Evolutionary conservation across 2,329 filamentous ascomycete genomes (phyloP).

Genomic region (Cordyceps militaris): DNA sequence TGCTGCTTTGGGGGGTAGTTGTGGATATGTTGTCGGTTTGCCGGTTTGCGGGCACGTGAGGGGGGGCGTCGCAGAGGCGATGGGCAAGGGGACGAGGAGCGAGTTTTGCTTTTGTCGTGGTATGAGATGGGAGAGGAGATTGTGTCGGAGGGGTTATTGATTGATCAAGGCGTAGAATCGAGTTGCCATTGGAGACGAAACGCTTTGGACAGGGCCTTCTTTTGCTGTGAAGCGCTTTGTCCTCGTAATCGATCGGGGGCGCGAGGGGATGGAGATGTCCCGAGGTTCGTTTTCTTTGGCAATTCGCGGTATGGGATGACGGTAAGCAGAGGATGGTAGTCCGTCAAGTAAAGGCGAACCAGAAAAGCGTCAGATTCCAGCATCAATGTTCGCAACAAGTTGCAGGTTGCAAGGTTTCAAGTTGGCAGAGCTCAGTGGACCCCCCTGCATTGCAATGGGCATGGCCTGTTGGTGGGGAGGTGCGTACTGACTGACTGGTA

Average conservation of each 20-base stretch:
- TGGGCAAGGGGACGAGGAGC: neutral
- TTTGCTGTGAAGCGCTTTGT: neutral
- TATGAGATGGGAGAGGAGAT: neutral
- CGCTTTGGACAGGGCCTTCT: neutral
- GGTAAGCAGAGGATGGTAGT: neutral
- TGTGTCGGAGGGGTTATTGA: neutral
- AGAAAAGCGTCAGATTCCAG: neutral
- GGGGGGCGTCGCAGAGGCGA: too few relatives aligned
- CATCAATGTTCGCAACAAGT: neutral
- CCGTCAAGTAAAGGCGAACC: neutral
- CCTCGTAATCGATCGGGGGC: neutral
- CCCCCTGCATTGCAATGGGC: neutral
- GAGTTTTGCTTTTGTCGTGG: too few relatives aligned
- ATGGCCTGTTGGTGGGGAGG: neutral
- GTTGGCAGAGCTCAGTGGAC: conserved; percentile 4
- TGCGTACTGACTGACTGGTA: neutral
- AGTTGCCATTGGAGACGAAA: neutral
- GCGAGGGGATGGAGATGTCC: neutral
- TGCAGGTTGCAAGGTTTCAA: conserved; percentile 8
- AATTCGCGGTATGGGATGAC: neutral
- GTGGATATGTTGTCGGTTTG: neutral
- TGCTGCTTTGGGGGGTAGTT: neutral
- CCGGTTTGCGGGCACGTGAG: neutral
- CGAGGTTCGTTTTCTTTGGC: too few relatives aligned
- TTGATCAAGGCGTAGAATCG: neutral